Base-by-base conservation (phyloP, 2,329 filamentous ascomycete species). In the Ustilaginoidea virens region DNA sequence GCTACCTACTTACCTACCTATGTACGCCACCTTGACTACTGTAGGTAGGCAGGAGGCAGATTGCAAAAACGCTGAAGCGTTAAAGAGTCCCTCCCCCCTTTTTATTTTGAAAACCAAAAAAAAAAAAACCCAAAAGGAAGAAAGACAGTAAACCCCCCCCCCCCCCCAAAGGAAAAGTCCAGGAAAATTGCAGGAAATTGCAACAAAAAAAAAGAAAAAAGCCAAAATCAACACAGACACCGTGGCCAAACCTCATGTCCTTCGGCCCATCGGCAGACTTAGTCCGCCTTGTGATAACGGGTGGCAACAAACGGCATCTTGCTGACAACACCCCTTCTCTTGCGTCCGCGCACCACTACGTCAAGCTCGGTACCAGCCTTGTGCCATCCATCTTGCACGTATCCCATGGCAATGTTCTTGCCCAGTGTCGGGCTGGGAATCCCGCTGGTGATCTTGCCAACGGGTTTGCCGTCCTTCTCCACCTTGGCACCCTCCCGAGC, bases 341-440 rank as follows among this genome's bases (percentile, higher is more conserved):
- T 62, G 58, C 75, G 80, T 13, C 83, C 85, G 30, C 86, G 63
- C 2, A 93, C 76, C 22, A 82, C 52, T 4, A 93, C 74, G 12
- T 74, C 68, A 5, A 93, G 60, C 56, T 87, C 76, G 1, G 83
- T 92, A 8, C 83, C 85, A 18, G 69, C 64, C 66, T 92, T 92
- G 52, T 92, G 82, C 49, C 76, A 57, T 0, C 82, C 82, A 37
- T 80, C 74, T 54, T 74, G 72, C 47, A 94, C 64, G 48, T 93
- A 93, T 0, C 77, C 90, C 90, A 98, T 98, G 32, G 87, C 85
- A 37, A 98, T 87, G 53, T 96, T 94, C 61, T 79, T 79, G 38
- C 76, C 75, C 27, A 94, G 59, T 0, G 78, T 81, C 3, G 90
- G 90, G 47, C 79, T 86, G 1, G 90, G 90, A 39, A 83, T 81